Percentiles rank a stretch among this genome's conserved stretches.
Evolutionary conservation across 768 basidiomycete genomes (phyloP).

Genomic region (Hemileccinum rubropunctum): DNA sequence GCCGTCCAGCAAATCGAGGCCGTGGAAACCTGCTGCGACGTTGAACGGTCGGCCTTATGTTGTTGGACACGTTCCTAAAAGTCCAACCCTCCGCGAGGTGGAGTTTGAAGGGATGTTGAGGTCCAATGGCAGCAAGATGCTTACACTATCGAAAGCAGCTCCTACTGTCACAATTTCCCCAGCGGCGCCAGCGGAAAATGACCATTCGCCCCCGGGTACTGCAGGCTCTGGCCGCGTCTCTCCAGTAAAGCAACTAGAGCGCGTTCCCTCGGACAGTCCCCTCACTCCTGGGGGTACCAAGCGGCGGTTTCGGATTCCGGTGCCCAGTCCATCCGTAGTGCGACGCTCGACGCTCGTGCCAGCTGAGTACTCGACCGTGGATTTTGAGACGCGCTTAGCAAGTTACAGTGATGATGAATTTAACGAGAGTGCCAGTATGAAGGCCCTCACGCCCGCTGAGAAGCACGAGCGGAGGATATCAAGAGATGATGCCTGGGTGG

Average conservation of each 20-base stretch:
- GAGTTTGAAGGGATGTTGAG: constrained; percentile 79
- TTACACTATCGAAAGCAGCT: constrained; percentile 29
- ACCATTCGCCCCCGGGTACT: constrained; percentile 32
- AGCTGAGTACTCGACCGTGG: constrained; percentile 77
- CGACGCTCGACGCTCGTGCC: constrained; percentile 54
- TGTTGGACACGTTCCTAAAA: constrained; percentile 52
- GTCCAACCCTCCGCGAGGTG: constrained; percentile 57
- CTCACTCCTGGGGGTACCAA: constrained; percentile 27
- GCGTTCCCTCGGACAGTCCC: constrained; percentile 27
- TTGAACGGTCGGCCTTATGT: constrained; percentile 78
- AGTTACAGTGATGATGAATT: constrained; percentile 52
- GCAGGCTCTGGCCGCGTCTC: constrained; percentile 14
- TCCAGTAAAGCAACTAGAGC: constrained; percentile 23
- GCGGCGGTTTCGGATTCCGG: constrained; percentile 62
- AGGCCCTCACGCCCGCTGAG: constrained; percentile 39
- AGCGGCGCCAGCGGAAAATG: constrained; percentile 24
- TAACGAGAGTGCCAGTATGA: constrained; percentile 40
- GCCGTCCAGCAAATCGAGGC: constrained; percentile 42
- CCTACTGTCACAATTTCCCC: constrained; percentile 26
- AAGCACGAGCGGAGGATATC: constrained; percentile 43
- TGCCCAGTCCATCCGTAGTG: constrained; percentile 51
- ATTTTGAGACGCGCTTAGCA: constrained; percentile 80
- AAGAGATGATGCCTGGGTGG: constrained; percentile 82
- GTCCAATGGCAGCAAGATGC: constrained; percentile 46
- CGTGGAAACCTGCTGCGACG: constrained; percentile 82